Evolutionary conservation across 495 filamentous ascomycete genomes (phyloP).

Genomic region (Aspergillus biplanus): DNA sequence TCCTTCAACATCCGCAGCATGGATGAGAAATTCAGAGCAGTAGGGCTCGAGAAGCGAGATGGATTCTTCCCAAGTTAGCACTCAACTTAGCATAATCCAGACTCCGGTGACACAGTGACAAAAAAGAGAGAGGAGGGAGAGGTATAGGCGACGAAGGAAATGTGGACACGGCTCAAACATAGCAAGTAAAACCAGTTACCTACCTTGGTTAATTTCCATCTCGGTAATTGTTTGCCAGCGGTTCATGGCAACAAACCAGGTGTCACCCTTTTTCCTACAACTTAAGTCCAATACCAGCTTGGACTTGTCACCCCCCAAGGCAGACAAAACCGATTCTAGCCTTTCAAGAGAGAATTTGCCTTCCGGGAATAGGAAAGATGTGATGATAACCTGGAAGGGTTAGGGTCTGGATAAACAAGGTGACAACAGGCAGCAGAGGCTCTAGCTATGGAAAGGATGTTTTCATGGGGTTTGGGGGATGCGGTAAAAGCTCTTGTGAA

Average conservation of each 20-base stretch:
- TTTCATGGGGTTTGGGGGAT: not conserved
- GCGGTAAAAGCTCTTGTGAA: not conserved
- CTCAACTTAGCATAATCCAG: not conserved
- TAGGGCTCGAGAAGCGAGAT: constrained; percentile 81
- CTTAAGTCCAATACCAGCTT: constrained; percentile 95
- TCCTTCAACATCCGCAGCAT: constrained; percentile 98
- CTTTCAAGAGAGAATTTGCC: constrained; percentile 76
- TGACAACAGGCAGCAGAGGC: not conserved
- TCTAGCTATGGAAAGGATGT: not conserved
- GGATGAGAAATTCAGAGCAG: constrained; percentile 94
- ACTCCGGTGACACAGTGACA: not conserved
- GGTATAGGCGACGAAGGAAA: not conserved
- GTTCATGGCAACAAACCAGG: constrained; percentile 96
- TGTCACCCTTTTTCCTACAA: constrained; percentile 72
- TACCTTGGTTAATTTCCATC: constrained; percentile 87
- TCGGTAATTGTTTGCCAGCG: constrained; percentile 98
- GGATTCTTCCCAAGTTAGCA: constrained; percentile 57
- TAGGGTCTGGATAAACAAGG: not conserved
- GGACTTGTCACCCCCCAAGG: constrained; percentile 70
- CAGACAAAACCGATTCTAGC: constrained; percentile 69
- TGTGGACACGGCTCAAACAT: not conserved
- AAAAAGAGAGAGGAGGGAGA: not conserved
- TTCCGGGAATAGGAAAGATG: constrained; percentile 80
- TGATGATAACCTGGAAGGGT: constrained; percentile 80
- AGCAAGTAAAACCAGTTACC: constrained; percentile 17